phyloP scores from a whole-genome alignment of 2,329 filamentous ascomycete species.

The Dactylellina cionopaga region DNA sequence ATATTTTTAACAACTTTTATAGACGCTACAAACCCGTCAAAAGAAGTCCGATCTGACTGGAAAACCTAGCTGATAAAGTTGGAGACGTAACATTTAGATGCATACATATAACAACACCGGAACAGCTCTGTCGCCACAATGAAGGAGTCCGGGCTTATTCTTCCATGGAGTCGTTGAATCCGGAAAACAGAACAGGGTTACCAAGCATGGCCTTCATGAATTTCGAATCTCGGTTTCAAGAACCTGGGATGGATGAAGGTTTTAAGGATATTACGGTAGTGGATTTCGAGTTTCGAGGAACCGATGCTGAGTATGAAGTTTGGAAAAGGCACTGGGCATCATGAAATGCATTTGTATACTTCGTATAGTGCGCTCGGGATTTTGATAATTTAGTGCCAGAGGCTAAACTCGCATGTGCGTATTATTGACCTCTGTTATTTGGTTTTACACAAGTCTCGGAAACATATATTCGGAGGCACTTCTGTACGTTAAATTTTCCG shows the following conservation, averaged over 20 bases:
- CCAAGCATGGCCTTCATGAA: slow-evolving; percentile 82
- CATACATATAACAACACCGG: slow-evolving; percentile 80
- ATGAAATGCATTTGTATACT: not conserved
- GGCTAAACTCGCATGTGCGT: too few species aligned
- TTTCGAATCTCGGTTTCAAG: slow-evolving; percentile 77
- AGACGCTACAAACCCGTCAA: slow-evolving; percentile 97
- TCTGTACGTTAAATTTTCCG: too few species aligned
- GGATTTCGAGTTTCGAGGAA: slow-evolving; percentile 71
- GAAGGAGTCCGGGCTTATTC: slow-evolving; percentile 72
- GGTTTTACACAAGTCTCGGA: too few species aligned
- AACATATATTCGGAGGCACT: too few species aligned
- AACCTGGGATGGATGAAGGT: slow-evolving; percentile 78
- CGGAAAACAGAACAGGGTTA: slow-evolving; percentile 77
- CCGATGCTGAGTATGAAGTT: slow-evolving; percentile 35
- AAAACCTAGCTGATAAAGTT: slow-evolving; percentile 73
- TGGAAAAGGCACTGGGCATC: slow-evolving; percentile 47
- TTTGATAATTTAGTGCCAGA: too few species aligned
- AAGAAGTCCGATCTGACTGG: slow-evolving; percentile 81
- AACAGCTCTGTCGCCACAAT: slow-evolving; percentile 82
- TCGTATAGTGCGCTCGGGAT: too few species aligned
- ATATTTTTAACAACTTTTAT: slow-evolving; percentile 22
- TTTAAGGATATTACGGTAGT: slow-evolving; percentile 82
- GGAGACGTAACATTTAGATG: slow-evolving; percentile 80
- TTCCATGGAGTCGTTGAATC: slow-evolving; percentile 68
- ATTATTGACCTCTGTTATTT: too few species aligned